A percentile compares a stretch with the other conserved stretches of the same genome.
phyloP scores from a whole-genome alignment of 768 basidiomycete genomes.

The Pleurotus ostreatus region DNA sequence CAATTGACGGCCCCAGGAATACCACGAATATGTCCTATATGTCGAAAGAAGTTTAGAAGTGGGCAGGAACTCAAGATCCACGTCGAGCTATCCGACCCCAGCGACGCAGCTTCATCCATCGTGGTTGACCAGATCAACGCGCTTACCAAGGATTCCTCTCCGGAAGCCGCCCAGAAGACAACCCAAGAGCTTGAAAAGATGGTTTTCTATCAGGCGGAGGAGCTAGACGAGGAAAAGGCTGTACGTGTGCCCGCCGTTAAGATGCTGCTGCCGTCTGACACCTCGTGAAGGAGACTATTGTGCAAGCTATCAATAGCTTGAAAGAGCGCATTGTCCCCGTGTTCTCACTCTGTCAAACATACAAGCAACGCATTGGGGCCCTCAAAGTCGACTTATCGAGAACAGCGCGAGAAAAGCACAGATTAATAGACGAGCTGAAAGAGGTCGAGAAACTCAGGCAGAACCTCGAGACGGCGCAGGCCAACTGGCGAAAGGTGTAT shows the following conservation, averaged over 20 bases:
- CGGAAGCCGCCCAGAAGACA: conserved; percentile 28
- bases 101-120: not conserved
- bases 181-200: conserved; percentile 17
- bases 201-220: not conserved
- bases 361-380: not conserved
- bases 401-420: not conserved
- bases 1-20: conserved; percentile 14
- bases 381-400: not conserved
- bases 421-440: not conserved
- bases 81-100: conserved; percentile 6
- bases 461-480: conserved; percentile 1
- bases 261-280: not conserved
- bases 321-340: conserved; percentile 36
- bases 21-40: conserved; percentile 15
- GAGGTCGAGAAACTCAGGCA: conserved; percentile 1
- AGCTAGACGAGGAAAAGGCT: conserved; percentile 16
- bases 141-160: conserved; percentile 11
- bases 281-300: conserved; percentile 22
- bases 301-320: conserved; percentile 36
- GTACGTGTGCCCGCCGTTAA: conserved; percentile 20
- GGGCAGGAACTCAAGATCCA: conserved; percentile 4
- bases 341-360: conserved; percentile 15
- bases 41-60: conserved; percentile 12
- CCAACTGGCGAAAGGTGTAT: not conserved
- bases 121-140: conserved; percentile 1